These are phyloP conservation scores for Arabidopsis hybrid DNA, from an alignment of 441 rosid genomes.

Conservation along the genomic window DNA sequence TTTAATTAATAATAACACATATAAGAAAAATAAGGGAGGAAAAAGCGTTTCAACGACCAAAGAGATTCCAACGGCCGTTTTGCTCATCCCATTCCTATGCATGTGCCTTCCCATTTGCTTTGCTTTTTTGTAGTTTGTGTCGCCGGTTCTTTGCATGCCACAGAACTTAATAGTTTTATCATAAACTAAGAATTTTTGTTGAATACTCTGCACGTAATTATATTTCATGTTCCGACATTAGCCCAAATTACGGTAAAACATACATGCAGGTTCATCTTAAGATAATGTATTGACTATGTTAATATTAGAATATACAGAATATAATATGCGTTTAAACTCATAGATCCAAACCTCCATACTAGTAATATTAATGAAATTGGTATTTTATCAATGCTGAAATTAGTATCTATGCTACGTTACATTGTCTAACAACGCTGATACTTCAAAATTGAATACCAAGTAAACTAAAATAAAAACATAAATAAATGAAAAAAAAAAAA, in stretches of 20 bases:
- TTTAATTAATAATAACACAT: too few species aligned
- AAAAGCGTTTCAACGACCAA: conserved; percentile 39
- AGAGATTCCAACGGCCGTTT: conserved; percentile 42
- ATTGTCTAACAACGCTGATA: conserved; percentile 14
- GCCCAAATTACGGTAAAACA: conserved; percentile 25
- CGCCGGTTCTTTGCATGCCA: conserved; percentile 8
- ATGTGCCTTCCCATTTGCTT: conserved; percentile 40
- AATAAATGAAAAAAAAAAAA: neutral
- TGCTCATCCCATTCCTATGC: conserved; percentile 33
- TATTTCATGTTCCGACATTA: conserved; percentile 23
- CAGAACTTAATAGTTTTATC: too few species aligned
- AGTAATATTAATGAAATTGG: neutral
- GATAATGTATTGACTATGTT: neutral
- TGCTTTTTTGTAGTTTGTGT: conserved; percentile 14
- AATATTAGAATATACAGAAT: neutral
- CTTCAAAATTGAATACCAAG: neutral
- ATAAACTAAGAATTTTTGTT: neutral
- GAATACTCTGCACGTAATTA: conserved; percentile 12
- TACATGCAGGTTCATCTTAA: conserved; percentile 7
- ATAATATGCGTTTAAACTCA: too few species aligned
- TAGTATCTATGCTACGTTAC: neutral
- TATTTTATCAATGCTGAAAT: neutral
- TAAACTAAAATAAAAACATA: neutral
- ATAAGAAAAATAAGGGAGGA: neutral
- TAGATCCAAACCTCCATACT: neutral